Base-by-base conservation (phyloP, 1,139 yeast species). In the Geotrichum siamense region DNA sequence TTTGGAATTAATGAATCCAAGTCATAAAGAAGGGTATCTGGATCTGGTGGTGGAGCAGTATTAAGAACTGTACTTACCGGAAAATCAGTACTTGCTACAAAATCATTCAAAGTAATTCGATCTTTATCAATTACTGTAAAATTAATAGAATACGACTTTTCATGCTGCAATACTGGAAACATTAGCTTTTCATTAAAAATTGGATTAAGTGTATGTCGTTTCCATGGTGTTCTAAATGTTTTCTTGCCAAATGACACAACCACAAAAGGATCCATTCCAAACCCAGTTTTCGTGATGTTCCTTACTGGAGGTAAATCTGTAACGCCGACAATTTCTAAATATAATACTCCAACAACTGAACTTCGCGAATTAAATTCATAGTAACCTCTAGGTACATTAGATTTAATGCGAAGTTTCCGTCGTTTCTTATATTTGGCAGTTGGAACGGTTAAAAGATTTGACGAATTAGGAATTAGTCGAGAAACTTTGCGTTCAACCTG, bases 241-340 rank as follows among this genome's bases (percentile, higher is more conserved):
- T 82, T 82, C 57, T 84, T 82, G 10, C 96, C 96, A 61, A 89
- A 86, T 0, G 96, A 80, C 0, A 85, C 80, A 15, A 89, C 91
- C 4, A 89, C 94, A 64, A 89, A 91, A 0, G 98, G 97, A 58
- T 91, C 98, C 94, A 91, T 85, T 60, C 87, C 96, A 57, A 82
- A 91, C 0, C 91, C 80, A 17, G 87, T 76, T 17, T 89, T 70
- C 1, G 81, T 65, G 49, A 65, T 53, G 38, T 64, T 61, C 30
- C 52, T 38, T 39, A 57, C 48, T 4, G 50, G 75, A 2, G 68
- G 69, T 27, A 65, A 51, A 45, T 61, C 87, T 1, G 75, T 68
- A 20, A 89, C 86, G 1, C 82, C 75, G 2, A 78, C 74, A 20
- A 89, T 76, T 52, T 89, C 94, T 40, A 89, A 60, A 55, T 82